Percentiles rank a stretch among this genome's conserved stretches.
Evolutionary conservation across 106 monocot genomes (phyloP).

Genomic region (Dioscorea dumetorum): DNA sequence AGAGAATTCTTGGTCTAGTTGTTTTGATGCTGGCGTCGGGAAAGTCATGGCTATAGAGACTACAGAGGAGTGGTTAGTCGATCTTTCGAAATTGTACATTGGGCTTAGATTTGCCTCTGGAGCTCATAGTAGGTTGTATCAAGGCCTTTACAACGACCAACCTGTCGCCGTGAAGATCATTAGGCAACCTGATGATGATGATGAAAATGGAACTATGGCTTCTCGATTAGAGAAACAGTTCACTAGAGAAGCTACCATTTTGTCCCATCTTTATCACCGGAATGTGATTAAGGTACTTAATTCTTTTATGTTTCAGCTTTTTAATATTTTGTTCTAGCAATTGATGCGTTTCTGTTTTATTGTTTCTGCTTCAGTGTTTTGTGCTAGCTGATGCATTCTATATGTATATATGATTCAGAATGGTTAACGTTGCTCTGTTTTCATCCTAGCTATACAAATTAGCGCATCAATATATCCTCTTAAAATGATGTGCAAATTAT

Average conservation of each 20-base stretch:
- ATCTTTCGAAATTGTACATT: slow-evolving; percentile 62
- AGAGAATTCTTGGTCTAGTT: slow-evolving; percentile 27
- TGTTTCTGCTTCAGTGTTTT: no score
- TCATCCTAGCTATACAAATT: no score
- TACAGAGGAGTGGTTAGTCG: slow-evolving; percentile 51
- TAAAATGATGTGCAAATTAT: no score
- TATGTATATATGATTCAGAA: no score
- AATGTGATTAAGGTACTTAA: slow-evolving; percentile 80
- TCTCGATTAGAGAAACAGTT: slow-evolving; percentile 76
- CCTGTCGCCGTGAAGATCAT: slow-evolving; percentile 86
- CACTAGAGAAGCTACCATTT: slow-evolving; percentile 54
- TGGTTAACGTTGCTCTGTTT: no score
- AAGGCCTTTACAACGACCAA: slow-evolving; percentile 62
- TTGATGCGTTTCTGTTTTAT: no score
- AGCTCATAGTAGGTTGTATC: slow-evolving; percentile 80
- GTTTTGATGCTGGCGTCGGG: slow-evolving; percentile 22
- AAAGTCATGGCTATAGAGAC: slow-evolving; percentile 48
- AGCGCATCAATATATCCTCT: no score
- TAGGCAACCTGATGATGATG: slow-evolving; percentile 59
- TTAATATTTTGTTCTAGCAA: no score
- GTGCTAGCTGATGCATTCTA: no score
- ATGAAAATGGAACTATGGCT: slow-evolving; percentile 39
- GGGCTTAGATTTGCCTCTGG: slow-evolving; percentile 77
- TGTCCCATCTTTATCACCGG: slow-evolving; percentile 58
- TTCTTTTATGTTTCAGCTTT: no score